Evolutionary conservation across 306 rosid genomes (phyloP).

Genomic region (Citrullus mucosospermus): DNA sequence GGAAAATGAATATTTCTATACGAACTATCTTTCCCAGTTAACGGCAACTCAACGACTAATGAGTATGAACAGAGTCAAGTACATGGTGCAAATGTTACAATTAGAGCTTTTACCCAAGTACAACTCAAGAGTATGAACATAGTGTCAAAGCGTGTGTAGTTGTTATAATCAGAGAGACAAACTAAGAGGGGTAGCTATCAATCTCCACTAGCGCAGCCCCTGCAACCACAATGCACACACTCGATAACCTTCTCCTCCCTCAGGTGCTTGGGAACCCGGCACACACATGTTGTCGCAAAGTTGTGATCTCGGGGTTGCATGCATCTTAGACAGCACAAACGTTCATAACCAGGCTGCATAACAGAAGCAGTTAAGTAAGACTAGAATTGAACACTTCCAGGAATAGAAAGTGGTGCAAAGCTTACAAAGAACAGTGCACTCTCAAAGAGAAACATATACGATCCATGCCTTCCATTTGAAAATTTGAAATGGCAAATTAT

Average conservation of each 20-base stretch:
- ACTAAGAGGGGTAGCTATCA: constrained; percentile 16
- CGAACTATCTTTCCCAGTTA: neutral
- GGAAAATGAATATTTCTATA: neutral
- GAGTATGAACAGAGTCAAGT: neutral
- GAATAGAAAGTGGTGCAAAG: neutral
- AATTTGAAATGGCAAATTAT: neutral
- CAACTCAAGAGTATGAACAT: neutral
- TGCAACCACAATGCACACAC: constrained; percentile 83
- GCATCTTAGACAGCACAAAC: constrained; percentile 78
- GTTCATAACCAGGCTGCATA: constrained; percentile 85
- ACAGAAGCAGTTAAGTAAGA: neutral
- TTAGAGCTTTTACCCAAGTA: neutral
- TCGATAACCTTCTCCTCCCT: constrained; percentile 85
- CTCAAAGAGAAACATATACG: neutral
- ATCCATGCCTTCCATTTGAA: neutral
- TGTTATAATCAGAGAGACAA: neutral
- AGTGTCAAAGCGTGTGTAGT: neutral
- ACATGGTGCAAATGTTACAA: neutral
- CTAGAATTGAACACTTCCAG: neutral
- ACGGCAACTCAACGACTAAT: neutral
- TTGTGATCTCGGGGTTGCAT: constrained; percentile 89
- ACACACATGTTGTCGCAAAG: constrained; percentile 78
- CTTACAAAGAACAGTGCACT: neutral
- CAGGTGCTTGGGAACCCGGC: constrained; percentile 80
- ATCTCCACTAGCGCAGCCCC: constrained; percentile 92